Evolutionary conservation across 1,139 yeast species (phyloP).

Genomic region (Starmera stellimalicola): DNA sequence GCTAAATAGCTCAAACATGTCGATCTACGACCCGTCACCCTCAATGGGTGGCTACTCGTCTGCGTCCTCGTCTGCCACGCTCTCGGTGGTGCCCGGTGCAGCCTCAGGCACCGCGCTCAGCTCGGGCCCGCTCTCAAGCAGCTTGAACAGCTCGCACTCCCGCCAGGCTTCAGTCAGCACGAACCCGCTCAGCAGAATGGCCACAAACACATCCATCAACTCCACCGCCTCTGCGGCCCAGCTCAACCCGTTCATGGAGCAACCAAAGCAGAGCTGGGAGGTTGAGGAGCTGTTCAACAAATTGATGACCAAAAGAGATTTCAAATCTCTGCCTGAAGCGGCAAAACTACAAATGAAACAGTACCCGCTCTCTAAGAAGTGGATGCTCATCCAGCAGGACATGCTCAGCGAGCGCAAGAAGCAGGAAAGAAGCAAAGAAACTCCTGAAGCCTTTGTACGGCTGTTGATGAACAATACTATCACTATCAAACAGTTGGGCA

Average conservation of each 20-base stretch:
- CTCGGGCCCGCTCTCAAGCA: constrained; percentile 6
- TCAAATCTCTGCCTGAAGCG: constrained; percentile 65
- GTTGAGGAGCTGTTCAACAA: constrained; percentile 59
- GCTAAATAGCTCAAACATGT: constrained; percentile 11
- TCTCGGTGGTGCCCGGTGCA: background rate
- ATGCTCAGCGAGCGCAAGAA: constrained; percentile 66
- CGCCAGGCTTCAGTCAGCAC: constrained; percentile 6
- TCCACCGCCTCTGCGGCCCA: constrained; percentile 5
- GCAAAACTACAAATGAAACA: constrained; percentile 74
- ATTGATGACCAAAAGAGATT: constrained; percentile 75
- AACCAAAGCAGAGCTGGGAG: constrained; percentile 49
- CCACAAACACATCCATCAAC: constrained; percentile 10
- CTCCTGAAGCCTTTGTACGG: constrained; percentile 76
- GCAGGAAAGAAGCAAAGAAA: constrained; percentile 31
- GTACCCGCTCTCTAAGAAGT: constrained; percentile 71
- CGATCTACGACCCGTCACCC: constrained; percentile 14
- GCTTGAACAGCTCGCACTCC: constrained; percentile 11
- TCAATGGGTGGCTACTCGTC: constrained; percentile 2
- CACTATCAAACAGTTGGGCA: constrained; percentile 63
- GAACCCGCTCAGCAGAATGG: constrained; percentile 12
- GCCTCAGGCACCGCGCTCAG: background rate
- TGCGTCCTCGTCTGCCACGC: background rate
- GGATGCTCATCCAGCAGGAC: constrained; percentile 90
- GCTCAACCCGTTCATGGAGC: constrained; percentile 34
- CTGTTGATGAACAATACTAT: constrained; percentile 63